phyloP scores from a whole-genome alignment of 495 filamentous ascomycete species.

The Penicillium ochrochloron region DNA sequence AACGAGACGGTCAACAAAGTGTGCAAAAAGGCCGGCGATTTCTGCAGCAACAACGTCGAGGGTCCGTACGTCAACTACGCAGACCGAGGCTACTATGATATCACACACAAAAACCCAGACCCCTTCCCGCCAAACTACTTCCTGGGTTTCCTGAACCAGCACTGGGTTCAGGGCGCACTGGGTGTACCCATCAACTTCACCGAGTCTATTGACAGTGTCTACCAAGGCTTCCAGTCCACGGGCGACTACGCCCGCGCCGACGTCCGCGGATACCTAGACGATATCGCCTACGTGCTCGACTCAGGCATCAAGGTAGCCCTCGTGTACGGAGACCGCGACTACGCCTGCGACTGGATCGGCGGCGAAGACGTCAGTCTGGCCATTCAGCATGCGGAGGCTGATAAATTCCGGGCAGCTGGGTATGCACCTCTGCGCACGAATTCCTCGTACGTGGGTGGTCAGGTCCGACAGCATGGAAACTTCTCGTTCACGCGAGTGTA shows the following conservation, averaged over 20 bases:
- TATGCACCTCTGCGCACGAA: slow-evolving; percentile 55
- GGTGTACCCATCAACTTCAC: slow-evolving; percentile 73
- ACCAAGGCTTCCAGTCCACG: slow-evolving; percentile 55
- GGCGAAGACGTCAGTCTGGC: slow-evolving; percentile 48
- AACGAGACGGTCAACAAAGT: slow-evolving; percentile 48
- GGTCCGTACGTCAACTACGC: slow-evolving; percentile 36
- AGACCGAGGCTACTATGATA: slow-evolving; percentile 66
- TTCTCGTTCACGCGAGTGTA: slow-evolving; percentile 65
- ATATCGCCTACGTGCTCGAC: slow-evolving; percentile 57
- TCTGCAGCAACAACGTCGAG: slow-evolving; percentile 47
- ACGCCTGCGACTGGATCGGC: slow-evolving; percentile 59
- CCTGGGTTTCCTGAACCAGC: slow-evolving; percentile 66
- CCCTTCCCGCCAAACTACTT: slow-evolving; percentile 68
- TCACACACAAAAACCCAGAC: slow-evolving; percentile 55
- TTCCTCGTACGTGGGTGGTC: slow-evolving; percentile 49
- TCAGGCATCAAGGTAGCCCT: slow-evolving; percentile 68
- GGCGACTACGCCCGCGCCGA: slow-evolving; percentile 50
- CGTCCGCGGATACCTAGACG: slow-evolving; percentile 54
- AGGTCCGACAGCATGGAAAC: slow-evolving; percentile 61
- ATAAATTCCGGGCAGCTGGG: slow-evolving; percentile 52
- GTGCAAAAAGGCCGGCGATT: slow-evolving; percentile 42
- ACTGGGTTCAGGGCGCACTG: slow-evolving; percentile 64
- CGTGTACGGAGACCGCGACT: slow-evolving; percentile 68
- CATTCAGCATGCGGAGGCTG: slow-evolving; percentile 45
- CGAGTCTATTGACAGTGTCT: slow-evolving; percentile 51